A percentile compares a stretch with the other conserved stretches of the same genome.
Evolutionary conservation across 2,329 filamentous ascomycete species (phyloP).

Genomic region (Diaporthe longicolla): DNA sequence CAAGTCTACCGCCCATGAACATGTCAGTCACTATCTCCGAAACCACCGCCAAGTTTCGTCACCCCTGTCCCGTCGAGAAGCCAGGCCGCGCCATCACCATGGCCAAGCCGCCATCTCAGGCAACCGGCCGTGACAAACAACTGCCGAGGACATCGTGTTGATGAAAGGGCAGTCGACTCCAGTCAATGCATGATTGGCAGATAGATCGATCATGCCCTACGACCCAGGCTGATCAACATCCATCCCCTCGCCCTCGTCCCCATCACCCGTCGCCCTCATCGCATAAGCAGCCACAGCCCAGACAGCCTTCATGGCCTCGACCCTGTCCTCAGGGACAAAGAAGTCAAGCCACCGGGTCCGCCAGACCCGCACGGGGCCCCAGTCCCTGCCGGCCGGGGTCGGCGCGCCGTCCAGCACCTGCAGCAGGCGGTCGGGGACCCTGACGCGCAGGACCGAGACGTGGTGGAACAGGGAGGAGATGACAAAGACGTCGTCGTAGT

Average conservation of each 20-base stretch:
- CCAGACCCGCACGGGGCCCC: conserved; percentile 68
- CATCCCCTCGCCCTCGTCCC: conserved; percentile 47
- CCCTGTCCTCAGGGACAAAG: conserved; percentile 66
- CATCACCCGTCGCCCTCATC: conserved; percentile 63
- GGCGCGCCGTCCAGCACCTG: conserved; percentile 65
- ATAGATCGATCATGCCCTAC: background rate
- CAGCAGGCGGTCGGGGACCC: conserved; percentile 69
- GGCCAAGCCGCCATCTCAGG: background rate
- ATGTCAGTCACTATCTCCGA: conserved; percentile 12
- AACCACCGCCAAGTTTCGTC: conserved; percentile 9
- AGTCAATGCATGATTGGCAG: conserved; percentile 2
- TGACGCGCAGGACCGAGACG: conserved; percentile 68
- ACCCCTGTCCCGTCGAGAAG: background rate
- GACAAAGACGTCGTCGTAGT: conserved; percentile 73
- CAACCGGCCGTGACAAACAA: background rate
- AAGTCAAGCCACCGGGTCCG: conserved; percentile 74
- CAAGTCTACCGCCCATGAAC: conserved; percentile 18
- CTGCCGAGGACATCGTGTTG: background rate
- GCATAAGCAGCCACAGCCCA: conserved; percentile 74
- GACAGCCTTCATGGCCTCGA: conserved; percentile 69
- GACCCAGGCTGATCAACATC: conserved; percentile 45
- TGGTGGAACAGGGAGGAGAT: conserved; percentile 75
- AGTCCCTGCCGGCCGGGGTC: conserved; percentile 55
- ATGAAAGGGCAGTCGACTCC: conserved; percentile 1
- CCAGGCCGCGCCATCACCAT: background rate